Evolutionary conservation across 805 yeast species (phyloP).

Genomic region (Ogataea paraovalis): DNA sequence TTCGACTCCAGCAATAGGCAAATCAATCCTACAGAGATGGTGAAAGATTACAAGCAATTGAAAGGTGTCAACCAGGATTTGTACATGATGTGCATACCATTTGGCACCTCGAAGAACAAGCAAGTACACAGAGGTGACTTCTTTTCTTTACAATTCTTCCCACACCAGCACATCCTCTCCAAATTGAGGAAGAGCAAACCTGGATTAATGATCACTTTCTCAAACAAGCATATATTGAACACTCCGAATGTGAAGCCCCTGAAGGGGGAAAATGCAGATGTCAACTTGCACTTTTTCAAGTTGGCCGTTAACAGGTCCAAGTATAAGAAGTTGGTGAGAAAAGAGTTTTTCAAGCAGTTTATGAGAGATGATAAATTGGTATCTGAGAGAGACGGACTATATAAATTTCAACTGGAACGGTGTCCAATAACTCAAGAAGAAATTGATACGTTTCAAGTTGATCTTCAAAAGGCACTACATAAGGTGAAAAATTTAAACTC

Average conservation of each 20-base stretch:
- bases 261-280: not conserved
- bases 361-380: conserved; percentile 3
- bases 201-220: conserved; percentile 16
- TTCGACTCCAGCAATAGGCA: conserved; percentile 14
- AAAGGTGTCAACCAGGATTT: conserved; percentile 25
- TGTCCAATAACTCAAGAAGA: conserved; percentile 15
- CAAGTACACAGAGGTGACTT: conserved; percentile 18
- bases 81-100: conserved; percentile 8
- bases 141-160: conserved; percentile 23
- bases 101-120: conserved; percentile 6
- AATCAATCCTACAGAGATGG: conserved; percentile 10
- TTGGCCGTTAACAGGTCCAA: conserved; percentile 24
- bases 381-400: conserved; percentile 24
- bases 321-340: conserved; percentile 18
- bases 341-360: conserved; percentile 17
- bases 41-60: conserved; percentile 8
- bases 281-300: conserved; percentile 18
- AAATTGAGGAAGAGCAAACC: conserved; percentile 32
- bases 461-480: conserved; percentile 14
- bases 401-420: conserved; percentile 12
- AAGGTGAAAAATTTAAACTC: conserved; percentile 12
- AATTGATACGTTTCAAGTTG: conserved; percentile 7
- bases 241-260: conserved; percentile 5
- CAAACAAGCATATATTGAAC: conserved; percentile 22
- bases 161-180: conserved; percentile 19